phyloP scores from a whole-genome alignment of 345 rosid species.

The Lepidium aucheri region DNA sequence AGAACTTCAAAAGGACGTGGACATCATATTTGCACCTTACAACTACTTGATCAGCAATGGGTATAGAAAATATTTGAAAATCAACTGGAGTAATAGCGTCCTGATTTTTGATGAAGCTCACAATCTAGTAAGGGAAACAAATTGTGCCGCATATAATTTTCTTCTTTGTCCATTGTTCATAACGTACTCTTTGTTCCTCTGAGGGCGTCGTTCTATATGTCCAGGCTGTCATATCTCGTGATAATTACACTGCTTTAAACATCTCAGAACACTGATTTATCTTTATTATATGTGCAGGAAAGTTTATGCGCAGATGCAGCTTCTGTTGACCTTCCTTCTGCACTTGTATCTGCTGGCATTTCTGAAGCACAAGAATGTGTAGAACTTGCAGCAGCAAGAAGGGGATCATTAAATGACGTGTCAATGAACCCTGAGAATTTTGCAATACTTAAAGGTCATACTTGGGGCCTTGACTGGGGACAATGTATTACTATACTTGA shows the following conservation, averaged over 20 bases:
- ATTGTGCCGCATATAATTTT: background rate
- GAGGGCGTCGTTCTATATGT: background rate
- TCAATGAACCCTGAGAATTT: conserved; percentile 73
- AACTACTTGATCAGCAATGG: conserved; percentile 80
- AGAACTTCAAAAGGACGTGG: conserved; percentile 82
- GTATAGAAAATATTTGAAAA: conserved; percentile 49
- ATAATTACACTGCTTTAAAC: background rate
- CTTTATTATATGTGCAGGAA: conserved; percentile 49
- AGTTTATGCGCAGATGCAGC: conserved; percentile 91
- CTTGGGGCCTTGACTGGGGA: background rate
- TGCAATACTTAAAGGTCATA: conserved; percentile 85
- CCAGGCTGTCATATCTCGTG: background rate
- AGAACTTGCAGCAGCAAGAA: conserved; percentile 60
- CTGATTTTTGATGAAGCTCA: conserved; percentile 97
- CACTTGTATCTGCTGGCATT: conserved; percentile 70
- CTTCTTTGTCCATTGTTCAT: background rate
- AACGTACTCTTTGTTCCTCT: background rate
- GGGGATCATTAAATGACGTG: conserved; percentile 53
- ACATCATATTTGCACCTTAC: conserved; percentile 86
- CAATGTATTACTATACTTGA: background rate
- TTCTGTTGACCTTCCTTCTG: conserved; percentile 84
- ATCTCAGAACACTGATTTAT: background rate
- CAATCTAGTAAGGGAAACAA: conserved; percentile 64
- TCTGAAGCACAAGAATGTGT: conserved; percentile 82
- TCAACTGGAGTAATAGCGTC: conserved; percentile 61